Percentiles rank a stretch among this genome's conserved stretches.
These are phyloP conservation scores for Dactylis glomerata DNA, from an alignment of 176 grass and related monocot genomes.

Conservation along the genomic window DNA sequence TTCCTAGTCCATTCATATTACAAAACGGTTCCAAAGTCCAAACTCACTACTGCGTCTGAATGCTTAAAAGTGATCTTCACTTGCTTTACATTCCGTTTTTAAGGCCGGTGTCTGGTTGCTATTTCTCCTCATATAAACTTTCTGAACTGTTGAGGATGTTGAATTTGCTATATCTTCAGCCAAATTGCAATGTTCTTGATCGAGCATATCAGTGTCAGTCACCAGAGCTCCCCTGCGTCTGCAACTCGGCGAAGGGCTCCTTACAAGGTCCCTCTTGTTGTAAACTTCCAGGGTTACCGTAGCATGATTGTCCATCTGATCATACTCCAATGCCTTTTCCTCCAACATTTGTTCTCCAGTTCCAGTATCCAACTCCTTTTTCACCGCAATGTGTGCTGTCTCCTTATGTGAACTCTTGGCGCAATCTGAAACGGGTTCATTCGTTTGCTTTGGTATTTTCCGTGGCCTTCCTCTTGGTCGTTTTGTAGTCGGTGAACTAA, in stretches of 20 bases:
- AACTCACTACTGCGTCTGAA: not conserved
- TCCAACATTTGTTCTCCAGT: not conserved
- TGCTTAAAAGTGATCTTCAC: not conserved
- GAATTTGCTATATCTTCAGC: not conserved
- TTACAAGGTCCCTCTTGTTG: not conserved
- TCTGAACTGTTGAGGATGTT: constrained; percentile 5
- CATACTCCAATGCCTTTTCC: not conserved
- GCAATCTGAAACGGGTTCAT: not conserved
- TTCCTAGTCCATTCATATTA: not conserved
- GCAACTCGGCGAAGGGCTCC: not conserved
- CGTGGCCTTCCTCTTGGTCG: constrained; percentile 23
- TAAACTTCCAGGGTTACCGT: constrained; percentile 1
- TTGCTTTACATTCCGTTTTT: constrained; percentile 1
- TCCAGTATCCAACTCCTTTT: not conserved
- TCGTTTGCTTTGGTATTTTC: constrained; percentile 27
- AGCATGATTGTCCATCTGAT: not conserved
- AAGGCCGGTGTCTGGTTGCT: not conserved
- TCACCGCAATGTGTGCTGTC: not conserved
- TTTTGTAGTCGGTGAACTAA: not conserved
- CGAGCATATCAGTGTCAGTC: not conserved
- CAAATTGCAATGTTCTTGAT: constrained; percentile 17
- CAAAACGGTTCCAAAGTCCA: not conserved
- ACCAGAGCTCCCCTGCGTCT: not conserved
- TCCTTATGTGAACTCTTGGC: not conserved
- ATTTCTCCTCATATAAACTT: constrained; percentile 51